Percentiles rank a stretch among this genome's conserved stretches.
These are phyloP conservation scores for Monosporascus ibericus DNA, from an alignment of 2,329 filamentous ascomycete genomes.

Conservation along the genomic window DNA sequence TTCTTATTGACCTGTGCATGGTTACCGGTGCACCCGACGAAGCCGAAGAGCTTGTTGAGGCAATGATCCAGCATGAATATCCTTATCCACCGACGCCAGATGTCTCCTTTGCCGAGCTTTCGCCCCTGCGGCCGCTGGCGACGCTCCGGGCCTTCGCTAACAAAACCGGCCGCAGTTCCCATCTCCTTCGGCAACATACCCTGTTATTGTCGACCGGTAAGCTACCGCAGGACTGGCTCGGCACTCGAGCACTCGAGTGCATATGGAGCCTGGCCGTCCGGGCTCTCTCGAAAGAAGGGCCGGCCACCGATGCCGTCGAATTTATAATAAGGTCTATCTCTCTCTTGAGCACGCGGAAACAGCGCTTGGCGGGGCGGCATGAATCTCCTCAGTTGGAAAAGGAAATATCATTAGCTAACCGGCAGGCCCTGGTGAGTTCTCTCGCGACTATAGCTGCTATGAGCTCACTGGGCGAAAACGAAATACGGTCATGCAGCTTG, in stretches of 20 bases:
- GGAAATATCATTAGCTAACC: slow-evolving; percentile 16
- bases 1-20: slow-evolving; percentile 37
- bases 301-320: slow-evolving; percentile 26
- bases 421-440: slow-evolving; percentile 35
- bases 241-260: slow-evolving; percentile 32
- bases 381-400: slow-evolving; percentile 10
- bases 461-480: slow-evolving; percentile 20
- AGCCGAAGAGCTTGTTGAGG: slow-evolving; percentile 33
- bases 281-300: slow-evolving; percentile 24
- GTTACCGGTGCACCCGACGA: slow-evolving; percentile 31
- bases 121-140: slow-evolving; percentile 24
- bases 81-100: slow-evolving; percentile 27
- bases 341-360: slow-evolving; percentile 22
- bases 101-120: slow-evolving; percentile 21
- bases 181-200: slow-evolving; percentile 32
- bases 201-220: slow-evolving; percentile 26
- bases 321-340: slow-evolving; percentile 31
- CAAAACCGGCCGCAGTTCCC: slow-evolving; percentile 23
- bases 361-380: background rate
- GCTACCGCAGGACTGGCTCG: slow-evolving; percentile 39
- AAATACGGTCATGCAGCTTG: slow-evolving; percentile 8
- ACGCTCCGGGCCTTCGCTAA: slow-evolving; percentile 29
- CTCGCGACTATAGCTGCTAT: slow-evolving; percentile 33
- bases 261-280: slow-evolving; percentile 35
- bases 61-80: slow-evolving; percentile 29